Evolutionary conservation across 1,284 basidiomycete genomes (phyloP).

Genomic region (Mixia osmundae): DNA sequence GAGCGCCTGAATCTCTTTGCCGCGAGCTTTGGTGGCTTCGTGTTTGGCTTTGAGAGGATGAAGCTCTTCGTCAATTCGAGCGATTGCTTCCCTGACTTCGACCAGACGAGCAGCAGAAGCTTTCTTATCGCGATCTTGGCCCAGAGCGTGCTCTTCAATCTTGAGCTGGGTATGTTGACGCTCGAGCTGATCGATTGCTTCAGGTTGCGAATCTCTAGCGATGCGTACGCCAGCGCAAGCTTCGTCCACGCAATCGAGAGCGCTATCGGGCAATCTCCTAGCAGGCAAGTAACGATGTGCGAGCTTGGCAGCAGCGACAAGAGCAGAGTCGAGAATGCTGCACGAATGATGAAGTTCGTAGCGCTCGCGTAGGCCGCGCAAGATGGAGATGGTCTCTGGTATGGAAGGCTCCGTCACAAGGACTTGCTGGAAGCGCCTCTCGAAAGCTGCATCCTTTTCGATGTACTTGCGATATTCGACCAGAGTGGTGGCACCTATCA

Average conservation of each 20-base stretch:
- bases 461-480: constrained; percentile 92
- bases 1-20: constrained; percentile 60
- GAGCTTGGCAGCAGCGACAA: constrained; percentile 74
- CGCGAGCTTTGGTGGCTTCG: constrained; percentile 66
- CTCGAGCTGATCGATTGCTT: constrained; percentile 85
- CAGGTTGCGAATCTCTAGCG: constrained; percentile 79
- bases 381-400: constrained; percentile 71
- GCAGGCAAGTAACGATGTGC: constrained; percentile 66
- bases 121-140: constrained; percentile 64
- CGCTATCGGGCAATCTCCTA: constrained; percentile 20
- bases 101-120: constrained; percentile 73
- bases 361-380: constrained; percentile 70
- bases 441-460: constrained; percentile 81
- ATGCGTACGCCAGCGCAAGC: constrained; percentile 73
- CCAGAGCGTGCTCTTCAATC: constrained; percentile 79
- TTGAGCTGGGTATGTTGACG: constrained; percentile 76
- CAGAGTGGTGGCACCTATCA: constrained; percentile 47
- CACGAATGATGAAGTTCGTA: constrained; percentile 48
- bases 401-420: constrained; percentile 80
- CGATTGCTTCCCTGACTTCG: constrained; percentile 50
- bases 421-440: constrained; percentile 62
- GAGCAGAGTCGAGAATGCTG: constrained; percentile 70
- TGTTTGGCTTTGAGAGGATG: constrained; percentile 66
- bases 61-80: constrained; percentile 73
- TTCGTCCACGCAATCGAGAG: constrained; percentile 43